These are phyloP conservation scores for Debaryomyces tyrocola DNA, from an alignment of 805 yeast genomes.

Conservation along the genomic window DNA sequence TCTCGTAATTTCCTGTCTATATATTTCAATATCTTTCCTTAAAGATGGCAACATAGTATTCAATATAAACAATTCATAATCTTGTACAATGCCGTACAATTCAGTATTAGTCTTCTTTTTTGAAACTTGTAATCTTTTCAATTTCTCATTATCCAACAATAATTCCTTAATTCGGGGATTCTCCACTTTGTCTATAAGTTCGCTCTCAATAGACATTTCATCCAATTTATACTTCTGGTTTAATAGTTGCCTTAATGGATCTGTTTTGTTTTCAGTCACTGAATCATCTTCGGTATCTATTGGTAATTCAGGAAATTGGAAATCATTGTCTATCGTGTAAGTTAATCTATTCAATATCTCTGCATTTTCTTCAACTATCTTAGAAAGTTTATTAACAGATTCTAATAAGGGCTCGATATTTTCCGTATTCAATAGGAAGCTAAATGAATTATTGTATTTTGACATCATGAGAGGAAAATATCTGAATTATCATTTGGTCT, in stretches of 20 bases:
- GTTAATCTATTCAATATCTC: slow-evolving; percentile 20
- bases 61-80: slow-evolving; percentile 31
- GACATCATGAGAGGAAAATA: background rate
- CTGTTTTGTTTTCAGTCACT: slow-evolving; percentile 1
- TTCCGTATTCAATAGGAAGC: slow-evolving; percentile 23
- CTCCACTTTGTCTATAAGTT: slow-evolving; percentile 7
- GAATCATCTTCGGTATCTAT: background rate
- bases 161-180: slow-evolving; percentile 22
- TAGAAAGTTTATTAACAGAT: slow-evolving; percentile 19
- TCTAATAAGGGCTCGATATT: slow-evolving; percentile 30
- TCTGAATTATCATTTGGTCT: background rate
- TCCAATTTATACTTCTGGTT: slow-evolving; percentile 27
- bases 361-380: slow-evolving; percentile 25
- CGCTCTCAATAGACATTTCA: slow-evolving; percentile 7
- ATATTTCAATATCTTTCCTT: slow-evolving; percentile 16
- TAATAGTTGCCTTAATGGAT: slow-evolving; percentile 18
- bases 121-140: slow-evolving; percentile 17
- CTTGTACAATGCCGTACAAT: slow-evolving; percentile 18
- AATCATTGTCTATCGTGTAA: slow-evolving; percentile 19
- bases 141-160: slow-evolving; percentile 26
- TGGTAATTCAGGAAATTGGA: slow-evolving; percentile 8
- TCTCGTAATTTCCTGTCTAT: background rate
- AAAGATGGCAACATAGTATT: slow-evolving; percentile 28
- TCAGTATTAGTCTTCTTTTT: slow-evolving; percentile 23
- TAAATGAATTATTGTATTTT: background rate